phyloP scores from a whole-genome alignment of 768 basidiomycete genomes.

The Boletellus ananas region DNA sequence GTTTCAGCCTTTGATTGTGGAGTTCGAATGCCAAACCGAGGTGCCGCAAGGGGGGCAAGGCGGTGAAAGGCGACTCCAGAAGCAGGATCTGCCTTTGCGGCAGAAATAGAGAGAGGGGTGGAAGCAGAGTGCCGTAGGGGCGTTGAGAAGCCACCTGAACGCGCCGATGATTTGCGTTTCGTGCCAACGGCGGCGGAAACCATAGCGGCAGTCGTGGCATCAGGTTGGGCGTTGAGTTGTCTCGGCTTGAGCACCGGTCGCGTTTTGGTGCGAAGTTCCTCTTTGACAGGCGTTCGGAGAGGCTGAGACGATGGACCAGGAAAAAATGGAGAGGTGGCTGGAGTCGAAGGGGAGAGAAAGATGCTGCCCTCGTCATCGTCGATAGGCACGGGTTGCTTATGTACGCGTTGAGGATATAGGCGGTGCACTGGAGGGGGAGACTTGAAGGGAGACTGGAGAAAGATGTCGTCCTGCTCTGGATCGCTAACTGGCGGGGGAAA shows the following conservation, averaged over 20 bases:
- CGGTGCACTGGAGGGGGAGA: constrained; percentile 43
- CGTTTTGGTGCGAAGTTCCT: constrained; percentile 36
- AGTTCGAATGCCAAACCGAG: constrained; percentile 26
- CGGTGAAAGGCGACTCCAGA: constrained; percentile 34
- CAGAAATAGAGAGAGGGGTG: constrained; percentile 38
- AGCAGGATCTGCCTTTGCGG: constrained; percentile 30
- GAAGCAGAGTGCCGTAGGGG: constrained; percentile 49
- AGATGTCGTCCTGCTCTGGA: constrained; percentile 46
- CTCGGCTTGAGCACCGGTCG: constrained; percentile 41
- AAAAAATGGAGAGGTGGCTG: constrained; percentile 39
- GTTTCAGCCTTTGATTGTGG: constrained; percentile 37
- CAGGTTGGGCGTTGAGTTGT: constrained; percentile 25
- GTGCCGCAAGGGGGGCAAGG: constrained; percentile 33
- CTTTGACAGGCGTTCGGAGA: constrained; percentile 60
- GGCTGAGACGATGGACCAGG: constrained; percentile 45
- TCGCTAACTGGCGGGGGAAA: constrained; percentile 31
- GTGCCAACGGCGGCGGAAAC: constrained; percentile 46
- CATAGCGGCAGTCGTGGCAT: constrained; percentile 6
- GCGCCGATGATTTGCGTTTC: constrained; percentile 58
- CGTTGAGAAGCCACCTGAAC: constrained; percentile 48
- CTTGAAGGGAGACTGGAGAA: constrained; percentile 51
- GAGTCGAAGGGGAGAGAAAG: constrained; percentile 50
- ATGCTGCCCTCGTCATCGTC: constrained; percentile 59
- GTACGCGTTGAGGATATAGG: constrained; percentile 41
- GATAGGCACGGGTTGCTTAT: constrained; percentile 25